These are phyloP conservation scores for Cyberlindnera euphorbiae DNA, from an alignment of 805 yeast species.

Conservation along the genomic window DNA sequence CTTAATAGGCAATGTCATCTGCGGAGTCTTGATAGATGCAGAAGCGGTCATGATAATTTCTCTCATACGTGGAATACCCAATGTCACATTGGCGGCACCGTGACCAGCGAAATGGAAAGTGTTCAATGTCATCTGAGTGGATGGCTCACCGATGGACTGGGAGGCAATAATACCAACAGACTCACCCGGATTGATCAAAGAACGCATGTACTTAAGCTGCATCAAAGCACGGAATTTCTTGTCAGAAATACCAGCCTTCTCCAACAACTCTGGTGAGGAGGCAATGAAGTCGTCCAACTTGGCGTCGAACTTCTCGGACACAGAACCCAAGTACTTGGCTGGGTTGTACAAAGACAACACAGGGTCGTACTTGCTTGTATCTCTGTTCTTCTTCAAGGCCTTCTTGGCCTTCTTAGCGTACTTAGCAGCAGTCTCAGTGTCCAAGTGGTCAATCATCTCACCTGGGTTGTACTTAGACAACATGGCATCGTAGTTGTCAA, in stretches of 20 bases:
- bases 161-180: conserved; percentile 98
- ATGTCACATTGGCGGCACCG: conserved; percentile 99
- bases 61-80: conserved; percentile 99
- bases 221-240: conserved; percentile 92
- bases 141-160: conserved; percentile 98
- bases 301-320: conserved; percentile 82
- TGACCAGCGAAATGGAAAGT: conserved; percentile 99
- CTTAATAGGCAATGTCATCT: conserved; percentile 88
- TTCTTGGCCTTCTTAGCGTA: conserved; percentile 83
- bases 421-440: conserved; percentile 74
- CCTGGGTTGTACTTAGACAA: conserved; percentile 84
- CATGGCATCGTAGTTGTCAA: conserved; percentile 83
- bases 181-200: conserved; percentile 93
- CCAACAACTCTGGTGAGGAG: conserved; percentile 50
- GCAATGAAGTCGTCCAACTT: conserved; percentile 69
- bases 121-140: conserved; percentile 97
- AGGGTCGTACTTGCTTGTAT: conserved; percentile 79
- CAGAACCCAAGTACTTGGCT: conserved; percentile 85
- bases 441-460: conserved; percentile 63
- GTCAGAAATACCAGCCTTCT: conserved; percentile 47
- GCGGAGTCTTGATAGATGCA: conserved; percentile 94
- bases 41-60: conserved; percentile 99
- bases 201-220: conserved; percentile 98
- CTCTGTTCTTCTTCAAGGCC: conserved; percentile 56
- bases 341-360: conserved; percentile 84